Base-by-base conservation (phyloP, 1,284 basidiomycete species). In the Fomitopsis palustris region DNA sequence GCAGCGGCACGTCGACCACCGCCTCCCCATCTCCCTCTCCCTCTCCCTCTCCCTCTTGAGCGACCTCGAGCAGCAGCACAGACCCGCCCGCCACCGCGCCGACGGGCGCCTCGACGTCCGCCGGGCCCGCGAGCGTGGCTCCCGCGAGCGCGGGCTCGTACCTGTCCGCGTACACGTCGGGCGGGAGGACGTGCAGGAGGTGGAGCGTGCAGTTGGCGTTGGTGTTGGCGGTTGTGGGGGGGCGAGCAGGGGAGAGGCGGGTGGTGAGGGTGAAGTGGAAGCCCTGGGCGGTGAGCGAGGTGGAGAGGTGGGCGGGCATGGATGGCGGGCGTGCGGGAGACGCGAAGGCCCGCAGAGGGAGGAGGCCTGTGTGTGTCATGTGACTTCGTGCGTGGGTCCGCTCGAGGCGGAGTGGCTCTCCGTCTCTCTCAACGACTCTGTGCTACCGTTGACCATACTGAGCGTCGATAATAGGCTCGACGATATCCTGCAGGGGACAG, bases 91-190 rank as follows among this genome's bases (percentile, higher is more conserved):
- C 67, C 4, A 81, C 67, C 3, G 80, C 81, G 55, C 68, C 70
- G 0, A 80, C 76, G 9, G 83, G 83, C 27, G 77, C 73, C 66
- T 84, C 83, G 37, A 85, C 67, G 61, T 83, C 81, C 9, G 71
- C 67, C 2, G 70, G 70, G n/a, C 79, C 79, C 68, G 74, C 16
- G 12, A 37, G 74, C 56, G 81, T 71, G 10, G 66, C 59, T 65
- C 77, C 79, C 0, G 72, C 81, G 29, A 70, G 74, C 10, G 71
- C 72, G 38, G 84, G 77, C 64, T 85, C 82, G 66, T 83, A 82
- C 5, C 76, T 77, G 67, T 84, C 82, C 51, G 79, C 75, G 65
- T 83, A 82, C 41, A 82, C 64, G 33, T 77, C 69, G 0, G 78
- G 74, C 2, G 80, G 79, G 19, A 84, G 72, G 4, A 66, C 64